Evolutionary conservation across 2,329 filamentous ascomycete species (phyloP).

Genomic region (Rhexocercosporidium sp.): DNA sequence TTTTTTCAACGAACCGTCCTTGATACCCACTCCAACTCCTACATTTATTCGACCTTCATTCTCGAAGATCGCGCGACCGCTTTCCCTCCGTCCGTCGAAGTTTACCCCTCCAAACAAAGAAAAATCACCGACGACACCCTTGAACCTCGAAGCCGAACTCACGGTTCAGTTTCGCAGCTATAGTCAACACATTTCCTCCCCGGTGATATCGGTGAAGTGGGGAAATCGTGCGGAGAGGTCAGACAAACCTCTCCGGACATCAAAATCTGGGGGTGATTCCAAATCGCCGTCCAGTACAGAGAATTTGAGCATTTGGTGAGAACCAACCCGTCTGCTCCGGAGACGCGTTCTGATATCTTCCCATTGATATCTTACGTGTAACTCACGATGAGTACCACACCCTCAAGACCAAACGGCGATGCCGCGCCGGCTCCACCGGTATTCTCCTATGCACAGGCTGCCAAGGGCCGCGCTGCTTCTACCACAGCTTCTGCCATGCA

Average conservation of each 20-base stretch:
- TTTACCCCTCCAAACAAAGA: conserved; percentile 18
- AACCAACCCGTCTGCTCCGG: conserved; percentile 19
- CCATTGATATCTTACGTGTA: conserved; percentile 15
- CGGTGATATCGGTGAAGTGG: conserved; percentile 26
- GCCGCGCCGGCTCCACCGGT: conserved; percentile 51
- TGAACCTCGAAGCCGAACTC: conserved; percentile 11
- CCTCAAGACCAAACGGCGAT: conserved; percentile 44
- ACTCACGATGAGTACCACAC: conserved; percentile 49
- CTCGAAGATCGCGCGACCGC: conserved; percentile 13
- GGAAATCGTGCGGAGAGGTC: conserved; percentile 44
- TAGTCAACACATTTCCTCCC: conserved; percentile 2
- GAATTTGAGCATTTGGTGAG: conserved; percentile 22
- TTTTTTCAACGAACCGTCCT: conserved; percentile 21
- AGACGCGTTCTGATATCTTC: conserved; percentile 18
- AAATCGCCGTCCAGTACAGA: conserved; percentile 31
- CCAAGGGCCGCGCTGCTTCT: conserved; percentile 68
- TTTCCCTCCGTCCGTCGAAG: neutral
- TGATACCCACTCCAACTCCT: conserved; percentile 22
- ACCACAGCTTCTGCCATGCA: conserved; percentile 35
- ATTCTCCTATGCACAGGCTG: conserved; percentile 96
- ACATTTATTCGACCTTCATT: conserved; percentile 14
- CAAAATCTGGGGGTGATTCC: conserved; percentile 38
- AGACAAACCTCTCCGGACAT: conserved; percentile 46
- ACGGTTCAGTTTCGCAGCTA: conserved; percentile 11
- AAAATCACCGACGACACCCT: neutral